Evolutionary conservation across 192 early-diverging fungal species (phyloP), one percentile per base, ranked within the genome.

Genomic region (Coemansia sp.): DNA sequence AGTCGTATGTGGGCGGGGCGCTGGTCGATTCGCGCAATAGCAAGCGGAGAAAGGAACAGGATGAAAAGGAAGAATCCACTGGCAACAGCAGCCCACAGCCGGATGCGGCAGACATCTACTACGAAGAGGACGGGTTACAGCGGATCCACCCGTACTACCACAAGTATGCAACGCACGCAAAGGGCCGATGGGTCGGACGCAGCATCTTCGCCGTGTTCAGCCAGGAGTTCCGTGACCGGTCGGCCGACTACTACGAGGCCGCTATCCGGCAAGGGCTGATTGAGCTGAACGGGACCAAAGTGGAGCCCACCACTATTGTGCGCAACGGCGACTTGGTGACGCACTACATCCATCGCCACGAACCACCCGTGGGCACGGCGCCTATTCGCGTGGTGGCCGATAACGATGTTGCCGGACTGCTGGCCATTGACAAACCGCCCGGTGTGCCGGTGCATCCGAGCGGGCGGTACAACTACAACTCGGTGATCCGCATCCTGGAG

Each of bases 281-380:
- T 36, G 87, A 79, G 40, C 78, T 99, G 43, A 99, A 98, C 71
- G 85, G 77, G 8, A 60, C 89, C 32, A 63, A 49, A 15, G 87
- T 90, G 2, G 49, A 69, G 0, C 62, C 72, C 5, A 84, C 88
- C 45, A 92, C 92, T 8, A 67, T 90, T 4, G 70, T 98, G 46
- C 78, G 88, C 21, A 93, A 94, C 72, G 84, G 85, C 40, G 95
- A 99, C 63, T 61, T 94, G 8, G 83, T 99, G 42, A 84, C 83
- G 7, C 95, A 97, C 69, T 77, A 85, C 16, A 91, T 93, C 36
- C 97, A 99, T 80, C 89, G 97, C 0, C 97, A 99, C 74, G 97
- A 99, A 77, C 97, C 97, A 6, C 95, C 96, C 10, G 90, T 97
- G 0, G 87, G 90, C 16, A 84, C 83, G 15, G 49, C 80, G 22